phyloP scores from a whole-genome alignment of 202 grass and related monocot species.

The Saccharum hybrid region DNA sequence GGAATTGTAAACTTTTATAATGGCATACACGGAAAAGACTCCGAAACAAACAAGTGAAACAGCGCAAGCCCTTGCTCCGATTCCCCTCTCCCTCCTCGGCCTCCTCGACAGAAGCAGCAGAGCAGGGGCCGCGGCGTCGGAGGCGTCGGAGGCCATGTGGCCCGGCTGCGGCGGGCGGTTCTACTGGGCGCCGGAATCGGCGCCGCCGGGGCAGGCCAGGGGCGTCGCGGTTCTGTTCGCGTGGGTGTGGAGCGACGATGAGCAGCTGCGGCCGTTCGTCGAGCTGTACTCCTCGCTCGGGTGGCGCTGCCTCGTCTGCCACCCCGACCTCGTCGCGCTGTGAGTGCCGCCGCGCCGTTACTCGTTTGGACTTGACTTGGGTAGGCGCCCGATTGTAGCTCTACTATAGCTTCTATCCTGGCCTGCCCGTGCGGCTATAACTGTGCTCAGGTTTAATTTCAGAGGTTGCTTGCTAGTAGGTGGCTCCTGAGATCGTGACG shows the following conservation, averaged over 20 bases:
- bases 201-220: slow-evolving; percentile 51
- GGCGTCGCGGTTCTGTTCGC: slow-evolving; percentile 78
- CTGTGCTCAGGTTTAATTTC: background rate
- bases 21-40: no score
- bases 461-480: background rate
- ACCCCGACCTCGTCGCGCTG: slow-evolving; percentile 82
- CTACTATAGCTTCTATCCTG: background rate
- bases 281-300: slow-evolving; percentile 87
- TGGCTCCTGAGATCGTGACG: background rate
- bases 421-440: background rate
- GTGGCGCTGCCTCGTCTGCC: slow-evolving; percentile 86
- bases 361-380: background rate
- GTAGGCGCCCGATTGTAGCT: background rate
- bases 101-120: background rate
- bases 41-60: slow-evolving; percentile 33
- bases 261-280: slow-evolving; percentile 71
- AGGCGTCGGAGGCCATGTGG: slow-evolving; percentile 53
- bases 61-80: slow-evolving; percentile 40
- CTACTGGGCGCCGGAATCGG: slow-evolving; percentile 62
- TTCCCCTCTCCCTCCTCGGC: slow-evolving; percentile 27
- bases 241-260: slow-evolving; percentile 89
- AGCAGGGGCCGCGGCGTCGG: background rate
- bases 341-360: slow-evolving; percentile 45
- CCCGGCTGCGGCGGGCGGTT: slow-evolving; percentile 64
- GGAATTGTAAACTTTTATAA: no score